These are phyloP conservation scores for Cyclotella sp. DNA, from an alignment of 108 stramenopile species.

Conservation along the genomic window DNA sequence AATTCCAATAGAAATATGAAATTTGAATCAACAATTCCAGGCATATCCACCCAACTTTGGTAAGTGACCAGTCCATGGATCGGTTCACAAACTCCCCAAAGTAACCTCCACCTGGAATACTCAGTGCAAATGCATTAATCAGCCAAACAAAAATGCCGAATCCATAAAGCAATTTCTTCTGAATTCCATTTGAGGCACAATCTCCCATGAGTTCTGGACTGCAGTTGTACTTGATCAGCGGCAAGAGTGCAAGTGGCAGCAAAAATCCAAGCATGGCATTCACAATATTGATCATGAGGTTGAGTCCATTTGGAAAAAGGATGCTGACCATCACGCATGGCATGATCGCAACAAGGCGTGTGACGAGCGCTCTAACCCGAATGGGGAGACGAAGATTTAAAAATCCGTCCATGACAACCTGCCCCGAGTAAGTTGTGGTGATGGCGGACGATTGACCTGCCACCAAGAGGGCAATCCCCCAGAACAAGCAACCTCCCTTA, in stretches of 20 bases:
- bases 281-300: slow-evolving; percentile 75
- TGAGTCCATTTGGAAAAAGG: slow-evolving; percentile 63
- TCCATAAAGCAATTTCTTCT: not conserved
- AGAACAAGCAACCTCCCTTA: slow-evolving; percentile 53
- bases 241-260: slow-evolving; percentile 72
- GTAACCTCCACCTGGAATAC: not conserved
- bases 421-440: slow-evolving; percentile 90
- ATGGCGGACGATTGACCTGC: slow-evolving; percentile 84
- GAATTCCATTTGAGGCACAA: not conserved
- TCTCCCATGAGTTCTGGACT: not conserved
- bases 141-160: not conserved
- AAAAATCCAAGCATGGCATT: slow-evolving; percentile 77
- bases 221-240: slow-evolving; percentile 1
- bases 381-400: slow-evolving; percentile 68
- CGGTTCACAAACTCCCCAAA: not conserved
- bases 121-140: not conserved
- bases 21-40: too few species aligned
- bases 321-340: slow-evolving; percentile 80
- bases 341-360: slow-evolving; percentile 59
- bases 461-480: slow-evolving; percentile 85
- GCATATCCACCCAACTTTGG: too few species aligned
- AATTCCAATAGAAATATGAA: too few species aligned
- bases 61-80: too few species aligned
- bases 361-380: slow-evolving; percentile 54
- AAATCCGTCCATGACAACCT: slow-evolving; percentile 90